Evolutionary conservation across 164 flowering plant genomes (phyloP), one percentile per base, ranked within the genome.

Genomic region (Stephania yunnanensis): DNA sequence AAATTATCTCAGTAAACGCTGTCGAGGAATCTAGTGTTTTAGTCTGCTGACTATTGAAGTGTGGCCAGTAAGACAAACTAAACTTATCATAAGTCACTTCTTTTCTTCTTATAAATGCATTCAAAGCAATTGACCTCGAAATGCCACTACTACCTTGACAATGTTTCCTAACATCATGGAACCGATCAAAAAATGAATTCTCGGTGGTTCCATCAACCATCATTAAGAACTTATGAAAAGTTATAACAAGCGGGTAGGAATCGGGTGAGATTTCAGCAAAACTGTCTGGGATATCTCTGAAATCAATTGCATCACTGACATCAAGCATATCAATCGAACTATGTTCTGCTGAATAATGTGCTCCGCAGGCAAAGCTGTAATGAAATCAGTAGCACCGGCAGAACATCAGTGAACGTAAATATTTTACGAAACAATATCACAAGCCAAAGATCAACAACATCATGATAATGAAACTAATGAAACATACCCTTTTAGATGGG

Each of bases 171-270:
- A 75, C 22, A 11, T 80, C 82, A 65, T 55, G 79, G 67, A 91
- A 91, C 69, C 87, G 83, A 46, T 84, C 81, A 76, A 93, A 93
- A 71, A 78, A 93, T 0, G 98, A 91, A 25, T 58, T 76, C 15
- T 85, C 85, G 46, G 90, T 12, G 3, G 88, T 88, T 7, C 90
- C 90, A 78, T 93, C 96, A 58, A 93, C 92, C 96, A 93, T 93
- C 83, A 90, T 72, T 76, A 93, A 77, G 77, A 93, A 88, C 80
- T 93, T 93, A 1, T 73, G 84, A 67, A 91, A 90, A 22, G 98
- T 87, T 42, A 91, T 76, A 2, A 93, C 89, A 13, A 93, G 90
- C 20, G 98, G 98, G 75, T 83, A 93, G 8, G 71, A 75, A 2
- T 78, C 78, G 0, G 70, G 53, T 11, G 90, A 81, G 71, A 91